Conservation (phyloP, 345 rosid species). For the Hypericum androsaemum region DNA sequence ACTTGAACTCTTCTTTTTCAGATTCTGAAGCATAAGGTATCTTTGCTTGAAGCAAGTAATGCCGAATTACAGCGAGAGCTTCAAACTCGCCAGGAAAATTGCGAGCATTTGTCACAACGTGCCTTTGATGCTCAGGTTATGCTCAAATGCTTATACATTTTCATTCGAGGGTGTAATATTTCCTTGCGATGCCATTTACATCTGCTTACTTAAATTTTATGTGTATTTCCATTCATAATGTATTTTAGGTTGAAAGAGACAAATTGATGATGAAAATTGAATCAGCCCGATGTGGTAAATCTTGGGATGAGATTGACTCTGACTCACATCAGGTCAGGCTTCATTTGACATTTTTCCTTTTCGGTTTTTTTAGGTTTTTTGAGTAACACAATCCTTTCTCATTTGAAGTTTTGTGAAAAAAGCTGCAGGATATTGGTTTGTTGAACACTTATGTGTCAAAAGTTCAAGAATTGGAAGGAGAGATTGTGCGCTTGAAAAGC, state of each 20-base stretch:
- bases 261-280: conserved; percentile 69
- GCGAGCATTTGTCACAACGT: conserved; percentile 61
- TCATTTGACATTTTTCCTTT: conserved; percentile 1
- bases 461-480: conserved; percentile 91
- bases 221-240: not conserved
- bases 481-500: conserved; percentile 49
- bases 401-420: not conserved
- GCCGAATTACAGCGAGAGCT: conserved; percentile 66
- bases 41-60: conserved; percentile 83
- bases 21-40: conserved; percentile 78
- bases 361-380: not conserved
- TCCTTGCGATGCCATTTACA: not conserved
- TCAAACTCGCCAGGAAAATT: conserved; percentile 51
- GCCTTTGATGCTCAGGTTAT: conserved; percentile 86
- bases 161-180: not conserved
- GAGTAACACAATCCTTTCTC: not conserved
- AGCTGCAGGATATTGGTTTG: conserved; percentile 56
- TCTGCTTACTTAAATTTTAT: not conserved
- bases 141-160: not conserved
- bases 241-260: conserved; percentile 74
- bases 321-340: conserved; percentile 40
- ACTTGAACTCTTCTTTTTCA: conserved; percentile 19
- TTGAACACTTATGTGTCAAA: conserved; percentile 57
- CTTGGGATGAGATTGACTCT: conserved; percentile 81
- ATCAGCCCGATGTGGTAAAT: conserved; percentile 65